phyloP scores from a whole-genome alignment of 495 filamentous ascomycete genomes.

The Echria macrotheca region DNA sequence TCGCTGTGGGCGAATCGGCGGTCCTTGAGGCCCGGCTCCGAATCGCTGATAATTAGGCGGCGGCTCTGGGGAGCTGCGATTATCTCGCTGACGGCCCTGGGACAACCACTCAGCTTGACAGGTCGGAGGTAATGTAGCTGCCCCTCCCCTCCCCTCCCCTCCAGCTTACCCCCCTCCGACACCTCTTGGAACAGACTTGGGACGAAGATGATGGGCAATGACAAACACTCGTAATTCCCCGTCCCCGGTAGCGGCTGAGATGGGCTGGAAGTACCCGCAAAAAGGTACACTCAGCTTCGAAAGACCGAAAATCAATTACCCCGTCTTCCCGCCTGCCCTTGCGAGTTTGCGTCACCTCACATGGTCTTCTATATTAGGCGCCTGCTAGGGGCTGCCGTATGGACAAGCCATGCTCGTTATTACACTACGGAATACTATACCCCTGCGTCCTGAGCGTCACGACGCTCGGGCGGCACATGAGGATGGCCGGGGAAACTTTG shows the following conservation, averaged over 20 bases:
- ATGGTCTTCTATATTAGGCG: conserved; percentile 10
- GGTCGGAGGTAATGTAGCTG: too few relatives aligned
- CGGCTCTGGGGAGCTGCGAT: neutral
- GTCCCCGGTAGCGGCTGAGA: neutral
- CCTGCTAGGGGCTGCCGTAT: neutral
- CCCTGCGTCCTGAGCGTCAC: neutral
- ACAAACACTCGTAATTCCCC: neutral
- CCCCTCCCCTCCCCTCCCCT: too few relatives aligned
- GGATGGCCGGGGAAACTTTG: neutral
- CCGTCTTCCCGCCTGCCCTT: neutral
- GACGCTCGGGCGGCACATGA: neutral
- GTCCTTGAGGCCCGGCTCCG: neutral
- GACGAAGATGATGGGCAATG: neutral
- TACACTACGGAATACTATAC: too few relatives aligned
- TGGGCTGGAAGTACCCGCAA: neutral
- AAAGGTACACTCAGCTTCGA: neutral
- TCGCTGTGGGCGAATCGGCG: neutral
- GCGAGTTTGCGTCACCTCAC: conserved; percentile 3
- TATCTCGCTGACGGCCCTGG: too few relatives aligned
- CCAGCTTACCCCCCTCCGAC: neutral
- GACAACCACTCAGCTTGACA: neutral
- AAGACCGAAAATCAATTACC: conserved; percentile 1
- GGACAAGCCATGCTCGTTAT: conserved; percentile 3
- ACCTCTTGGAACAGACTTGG: neutral
- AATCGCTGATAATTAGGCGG: neutral